A percentile compares a stretch with the other conserved stretches of the same genome.
Evolutionary conservation across 441 rosid genomes (phyloP).

Genomic region (Croton setiger): DNA sequence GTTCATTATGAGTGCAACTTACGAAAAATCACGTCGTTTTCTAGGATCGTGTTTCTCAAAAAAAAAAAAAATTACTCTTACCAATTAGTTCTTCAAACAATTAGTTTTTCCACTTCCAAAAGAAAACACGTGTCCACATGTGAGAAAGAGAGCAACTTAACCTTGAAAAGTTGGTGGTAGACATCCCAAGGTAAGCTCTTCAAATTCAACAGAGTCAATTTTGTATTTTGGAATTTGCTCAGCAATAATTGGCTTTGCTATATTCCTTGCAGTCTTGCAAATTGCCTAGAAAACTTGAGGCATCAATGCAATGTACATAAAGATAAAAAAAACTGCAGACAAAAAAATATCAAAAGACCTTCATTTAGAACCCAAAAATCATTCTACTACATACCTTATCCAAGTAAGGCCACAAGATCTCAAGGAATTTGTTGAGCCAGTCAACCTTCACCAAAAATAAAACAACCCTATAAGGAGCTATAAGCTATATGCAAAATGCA

Average conservation of each 20-base stretch:
- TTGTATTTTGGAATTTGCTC: slow-evolving; percentile 96
- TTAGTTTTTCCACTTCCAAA: not conserved
- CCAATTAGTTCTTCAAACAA: not conserved
- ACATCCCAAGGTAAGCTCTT: slow-evolving; percentile 80
- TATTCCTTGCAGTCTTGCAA: slow-evolving; percentile 70
- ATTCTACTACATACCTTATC: slow-evolving; percentile 55
- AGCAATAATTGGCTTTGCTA: slow-evolving; percentile 83
- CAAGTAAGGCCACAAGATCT: slow-evolving; percentile 91
- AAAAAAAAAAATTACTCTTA: not conserved
- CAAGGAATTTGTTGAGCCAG: slow-evolving; percentile 82
- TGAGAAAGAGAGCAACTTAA: slow-evolving; percentile 21
- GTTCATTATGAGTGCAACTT: not conserved
- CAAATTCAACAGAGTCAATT: slow-evolving; percentile 89
- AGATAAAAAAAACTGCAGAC: slow-evolving; percentile 6
- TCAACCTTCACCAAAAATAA: slow-evolving; percentile 62
- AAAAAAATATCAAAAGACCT: not conserved
- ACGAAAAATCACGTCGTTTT: not conserved
- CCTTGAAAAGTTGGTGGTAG: slow-evolving; percentile 95
- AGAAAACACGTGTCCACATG: not conserved
- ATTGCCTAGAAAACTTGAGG: slow-evolving; percentile 57
- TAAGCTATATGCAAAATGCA: slow-evolving; percentile 8
- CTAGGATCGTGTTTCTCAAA: not conserved
- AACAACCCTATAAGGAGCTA: slow-evolving; percentile 19
- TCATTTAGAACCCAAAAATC: not conserved
- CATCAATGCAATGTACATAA: slow-evolving; percentile 14